phyloP scores from a whole-genome alignment of 257 asterid species.

The Solanum appendiculatum region DNA sequence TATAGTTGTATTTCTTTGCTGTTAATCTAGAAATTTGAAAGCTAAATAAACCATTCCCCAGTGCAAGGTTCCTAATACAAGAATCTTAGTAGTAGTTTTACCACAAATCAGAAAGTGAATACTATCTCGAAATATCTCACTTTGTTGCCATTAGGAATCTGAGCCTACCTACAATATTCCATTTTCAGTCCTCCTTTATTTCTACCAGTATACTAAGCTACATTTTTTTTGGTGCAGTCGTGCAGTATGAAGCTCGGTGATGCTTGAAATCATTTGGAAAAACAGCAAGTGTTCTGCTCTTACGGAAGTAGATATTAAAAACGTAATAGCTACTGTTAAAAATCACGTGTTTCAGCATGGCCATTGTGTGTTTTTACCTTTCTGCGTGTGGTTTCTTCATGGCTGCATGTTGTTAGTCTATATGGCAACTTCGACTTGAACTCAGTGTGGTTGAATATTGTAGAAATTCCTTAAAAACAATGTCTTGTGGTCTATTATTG shows the following conservation, averaged over 20 bases:
- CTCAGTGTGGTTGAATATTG: background rate
- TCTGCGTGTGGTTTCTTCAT: background rate
- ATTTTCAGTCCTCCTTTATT: background rate
- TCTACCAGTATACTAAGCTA: background rate
- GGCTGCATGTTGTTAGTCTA: background rate
- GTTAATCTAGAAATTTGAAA: background rate
- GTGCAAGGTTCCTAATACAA: background rate
- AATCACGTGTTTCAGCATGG: background rate
- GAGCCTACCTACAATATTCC: background rate
- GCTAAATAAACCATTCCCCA: background rate
- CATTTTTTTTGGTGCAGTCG: background rate
- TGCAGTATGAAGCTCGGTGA: conserved; percentile 10
- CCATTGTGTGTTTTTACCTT: background rate
- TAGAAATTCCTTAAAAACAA: background rate
- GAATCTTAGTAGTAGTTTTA: background rate
- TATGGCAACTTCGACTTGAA: background rate
- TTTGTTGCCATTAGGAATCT: background rate
- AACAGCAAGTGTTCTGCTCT: background rate
- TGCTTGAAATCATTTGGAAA: background rate
- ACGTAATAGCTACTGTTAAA: background rate
- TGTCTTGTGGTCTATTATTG: background rate
- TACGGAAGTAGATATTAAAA: background rate
- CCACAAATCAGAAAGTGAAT: background rate
- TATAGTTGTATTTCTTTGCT: background rate
- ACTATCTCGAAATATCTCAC: background rate